Evolutionary conservation across 2,329 filamentous ascomycete species (phyloP).

Genomic region (Aspergillus intermedius): DNA sequence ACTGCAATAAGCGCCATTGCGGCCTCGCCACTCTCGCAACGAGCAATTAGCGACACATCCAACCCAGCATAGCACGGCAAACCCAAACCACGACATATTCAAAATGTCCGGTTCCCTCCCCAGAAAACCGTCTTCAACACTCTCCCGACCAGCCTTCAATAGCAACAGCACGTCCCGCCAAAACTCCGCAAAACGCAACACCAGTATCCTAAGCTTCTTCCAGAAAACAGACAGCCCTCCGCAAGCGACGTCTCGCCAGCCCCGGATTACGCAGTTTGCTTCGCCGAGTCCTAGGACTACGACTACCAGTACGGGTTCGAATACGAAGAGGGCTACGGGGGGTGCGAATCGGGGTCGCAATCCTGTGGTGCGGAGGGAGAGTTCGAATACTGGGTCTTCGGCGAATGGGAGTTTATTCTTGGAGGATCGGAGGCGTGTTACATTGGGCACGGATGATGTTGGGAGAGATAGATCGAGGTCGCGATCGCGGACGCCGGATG

Average conservation of each 20-base stretch:
- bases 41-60: background rate
- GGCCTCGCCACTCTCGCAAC: background rate
- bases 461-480: conserved; percentile 14
- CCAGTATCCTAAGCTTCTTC: conserved; percentile 68
- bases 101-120: conserved; percentile 20
- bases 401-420: conserved; percentile 27
- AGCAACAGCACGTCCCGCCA: conserved; percentile 7
- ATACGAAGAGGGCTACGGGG: background rate
- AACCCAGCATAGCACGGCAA: background rate
- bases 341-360: conserved; percentile 3
- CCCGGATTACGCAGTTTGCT: conserved; percentile 49
- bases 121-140: conserved; percentile 20
- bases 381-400: conserved; percentile 4
- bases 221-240: conserved; percentile 56
- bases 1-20: background rate
- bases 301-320: conserved; percentile 2
- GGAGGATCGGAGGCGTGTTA: conserved; percentile 24
- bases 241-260: conserved; percentile 44
- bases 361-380: conserved; percentile 7
- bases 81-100: background rate
- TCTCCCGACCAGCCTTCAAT: conserved; percentile 11
- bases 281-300: conserved; percentile 18
- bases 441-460: conserved; percentile 1
- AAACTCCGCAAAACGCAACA: conserved; percentile 40
- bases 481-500: conserved; percentile 27